Base-by-base conservation (phyloP, 2,329 filamentous ascomycete species). In the Byssothecium circinans region DNA sequence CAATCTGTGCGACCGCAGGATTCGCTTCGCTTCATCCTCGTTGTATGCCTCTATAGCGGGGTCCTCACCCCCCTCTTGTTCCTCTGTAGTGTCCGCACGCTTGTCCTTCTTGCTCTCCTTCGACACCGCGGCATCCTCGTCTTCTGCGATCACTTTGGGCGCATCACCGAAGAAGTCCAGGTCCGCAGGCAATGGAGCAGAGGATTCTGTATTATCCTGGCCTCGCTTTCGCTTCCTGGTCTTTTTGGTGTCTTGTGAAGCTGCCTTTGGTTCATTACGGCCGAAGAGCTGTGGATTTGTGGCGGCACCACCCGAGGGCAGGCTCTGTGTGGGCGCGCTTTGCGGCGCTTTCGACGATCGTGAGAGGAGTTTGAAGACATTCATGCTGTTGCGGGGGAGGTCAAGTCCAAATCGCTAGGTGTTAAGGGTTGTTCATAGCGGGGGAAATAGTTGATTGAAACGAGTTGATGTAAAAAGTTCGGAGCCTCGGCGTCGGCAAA, bases 1-100 rank as follows among this genome's bases (percentile, higher is more conserved):
- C 56, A 96, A 78, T 54, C 91, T 88, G 71, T 96, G 90, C 47
- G 84, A 86, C 52, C 85, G 85, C 52, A 96, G 74, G 10, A 92
- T 77, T 50, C 85, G 82, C 59, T 86, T 85, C 59, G 88, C 86
- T 65, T 91, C 83, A 47, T 87, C 85, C 60, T 87, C 80, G 59
- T 83, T 81, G 58, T 90, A 78, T 33, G 6, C 41, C 17, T 25
- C 18, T 2, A 18, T n/a, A n/a, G 22, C 19, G n/a, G 30, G 23
- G 15, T 41, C 38, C 14, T 46, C 39, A 15, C 18, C 27, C 18
- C 50, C 51, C 23, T 47, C 20, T 18, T 47, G 49, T 39, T 39
- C 36, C 4, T 22, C n/a, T 27, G 12, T 7, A 25, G 20, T 12
- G 23, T 39, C 20, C 11, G 22, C n/a, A 23, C 25, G 47, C 50